These are phyloP conservation scores for Solanum chiquidenum DNA, from an alignment of 257 asterid species.

Conservation along the genomic window DNA sequence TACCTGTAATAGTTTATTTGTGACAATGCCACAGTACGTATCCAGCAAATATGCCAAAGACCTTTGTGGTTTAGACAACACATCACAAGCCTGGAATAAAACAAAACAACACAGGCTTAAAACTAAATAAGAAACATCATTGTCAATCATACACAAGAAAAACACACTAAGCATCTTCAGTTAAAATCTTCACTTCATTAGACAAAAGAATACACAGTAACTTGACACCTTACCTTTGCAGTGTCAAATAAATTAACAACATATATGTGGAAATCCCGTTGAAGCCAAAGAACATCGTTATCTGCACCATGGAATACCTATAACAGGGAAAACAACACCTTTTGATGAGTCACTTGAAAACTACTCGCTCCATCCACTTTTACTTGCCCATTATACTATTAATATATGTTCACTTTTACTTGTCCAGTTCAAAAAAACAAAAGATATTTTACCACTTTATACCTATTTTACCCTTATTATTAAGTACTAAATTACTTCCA, in stretches of 20 bases:
- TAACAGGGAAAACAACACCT: background rate
- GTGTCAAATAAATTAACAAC: conserved; percentile 93
- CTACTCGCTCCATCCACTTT: background rate
- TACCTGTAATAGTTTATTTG: conserved; percentile 86
- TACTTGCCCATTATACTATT: too few species aligned
- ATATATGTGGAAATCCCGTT: conserved; percentile 91
- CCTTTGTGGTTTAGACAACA: conserved; percentile 78
- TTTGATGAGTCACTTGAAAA: background rate
- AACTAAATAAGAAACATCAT: background rate
- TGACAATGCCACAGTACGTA: conserved; percentile 49
- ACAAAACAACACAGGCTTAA: conserved; percentile 4
- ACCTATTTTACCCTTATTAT: background rate
- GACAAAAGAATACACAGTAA: background rate
- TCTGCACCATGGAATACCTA: conserved; percentile 99
- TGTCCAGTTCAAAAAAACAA: background rate
- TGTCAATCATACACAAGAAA: background rate
- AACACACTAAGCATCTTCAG: background rate
- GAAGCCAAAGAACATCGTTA: conserved; percentile 95
- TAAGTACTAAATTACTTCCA: background rate
- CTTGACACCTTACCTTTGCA: conserved; percentile 54
- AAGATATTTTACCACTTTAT: background rate
- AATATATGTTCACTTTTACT: background rate
- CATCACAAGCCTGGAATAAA: conserved; percentile 74
- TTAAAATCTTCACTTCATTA: background rate
- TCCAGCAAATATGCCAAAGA: conserved; percentile 93